phyloP scores from a whole-genome alignment of 2,329 filamentous ascomycete species.

The Ophiocordyceps camponoti-floridani region DNA sequence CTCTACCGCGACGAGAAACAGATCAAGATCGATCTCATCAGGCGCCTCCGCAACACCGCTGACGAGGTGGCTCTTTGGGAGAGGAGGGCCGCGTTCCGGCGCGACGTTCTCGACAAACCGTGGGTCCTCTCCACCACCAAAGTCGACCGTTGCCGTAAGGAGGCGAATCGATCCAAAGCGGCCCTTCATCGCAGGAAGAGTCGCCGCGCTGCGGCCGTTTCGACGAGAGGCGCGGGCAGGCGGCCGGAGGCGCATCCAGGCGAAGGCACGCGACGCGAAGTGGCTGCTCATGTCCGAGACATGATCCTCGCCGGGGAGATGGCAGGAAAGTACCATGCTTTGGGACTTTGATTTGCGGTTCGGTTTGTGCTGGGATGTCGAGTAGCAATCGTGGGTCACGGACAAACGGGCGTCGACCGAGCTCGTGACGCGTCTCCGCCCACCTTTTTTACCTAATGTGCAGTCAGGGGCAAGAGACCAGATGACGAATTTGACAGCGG shows the following conservation, averaged over 20 bases:
- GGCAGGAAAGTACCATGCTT: conserved; percentile 15
- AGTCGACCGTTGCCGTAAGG: conserved; percentile 29
- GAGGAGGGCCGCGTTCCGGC: conserved; percentile 30
- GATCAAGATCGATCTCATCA: conserved; percentile 32
- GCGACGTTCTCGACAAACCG: conserved; percentile 28
- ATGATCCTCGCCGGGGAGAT: conserved; percentile 11
- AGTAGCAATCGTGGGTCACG: not conserved
- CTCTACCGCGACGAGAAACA: conserved; percentile 30
- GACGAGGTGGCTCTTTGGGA: conserved; percentile 43
- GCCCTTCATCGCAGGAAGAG: conserved; percentile 10
- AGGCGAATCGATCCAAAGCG: conserved; percentile 19
- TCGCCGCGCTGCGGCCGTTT: conserved; percentile 1
- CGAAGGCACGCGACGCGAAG: conserved; percentile 1
- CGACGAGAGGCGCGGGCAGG: conserved; percentile 1
- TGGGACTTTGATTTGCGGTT: conserved; percentile 12
- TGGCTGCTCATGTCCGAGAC: conserved; percentile 6
- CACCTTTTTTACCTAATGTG: too few species aligned
- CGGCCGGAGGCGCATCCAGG: not conserved
- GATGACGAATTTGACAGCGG: not conserved
- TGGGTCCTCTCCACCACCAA: conserved; percentile 35
- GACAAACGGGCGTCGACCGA: not conserved
- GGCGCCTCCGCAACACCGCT: conserved; percentile 29
- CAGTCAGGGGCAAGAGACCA: not conserved
- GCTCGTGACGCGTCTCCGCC: not conserved
- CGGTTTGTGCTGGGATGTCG: not conserved